Base-by-base conservation (phyloP, 257 asterid genomes). In the Fraxinus cuspidata region DNA sequence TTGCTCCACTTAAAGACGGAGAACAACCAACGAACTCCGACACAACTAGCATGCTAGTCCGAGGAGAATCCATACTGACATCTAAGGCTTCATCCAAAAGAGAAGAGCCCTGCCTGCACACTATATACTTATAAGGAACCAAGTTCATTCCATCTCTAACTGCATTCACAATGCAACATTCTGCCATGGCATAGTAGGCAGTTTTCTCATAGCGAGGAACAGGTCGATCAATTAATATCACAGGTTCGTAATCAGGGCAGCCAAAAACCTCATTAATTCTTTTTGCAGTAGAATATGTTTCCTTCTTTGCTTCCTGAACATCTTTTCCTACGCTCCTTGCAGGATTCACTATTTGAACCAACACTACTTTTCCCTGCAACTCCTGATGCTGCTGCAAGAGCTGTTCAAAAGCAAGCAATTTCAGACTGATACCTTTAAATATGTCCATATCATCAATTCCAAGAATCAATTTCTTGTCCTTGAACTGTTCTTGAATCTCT, bases 361-460 rank as follows among this genome's bases (percentile, higher is more conserved):
- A 74, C 38, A 74, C 78, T 40, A 74, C 71, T 13, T 31, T 23
- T 34, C 78, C 78, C 68, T 32, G 37, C 25, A 51, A 74, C 31
- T 34, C 27, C 56, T 18, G 42, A 38, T 38, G 42, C 42, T 38
- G 42, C 42, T 38, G 42, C 42, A 38, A 38, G 42, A 38, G 42
- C 31, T 74, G 78, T 13, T 64, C 78, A 63, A 74, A 51, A 10
- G 78, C 78, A 16, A 74, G 44, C 56, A 74, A 38, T 47, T 74
- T 74, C 51, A 74, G 65, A 64, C 78, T 74, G 13, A 74, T 74
- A 5, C 78, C 78, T 38, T 74, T 74, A 32, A 74, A 74, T 37
- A 74, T 74, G 47, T 74, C 78, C 78, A 74, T 74, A 37, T 74
- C 78, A 74, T 74, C 78, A 58, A 74, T 69, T 11, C 78, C 78